Conservation (phyloP, 2,329 filamentous ascomycete genomes). For the Moelleriella libera region DNA sequence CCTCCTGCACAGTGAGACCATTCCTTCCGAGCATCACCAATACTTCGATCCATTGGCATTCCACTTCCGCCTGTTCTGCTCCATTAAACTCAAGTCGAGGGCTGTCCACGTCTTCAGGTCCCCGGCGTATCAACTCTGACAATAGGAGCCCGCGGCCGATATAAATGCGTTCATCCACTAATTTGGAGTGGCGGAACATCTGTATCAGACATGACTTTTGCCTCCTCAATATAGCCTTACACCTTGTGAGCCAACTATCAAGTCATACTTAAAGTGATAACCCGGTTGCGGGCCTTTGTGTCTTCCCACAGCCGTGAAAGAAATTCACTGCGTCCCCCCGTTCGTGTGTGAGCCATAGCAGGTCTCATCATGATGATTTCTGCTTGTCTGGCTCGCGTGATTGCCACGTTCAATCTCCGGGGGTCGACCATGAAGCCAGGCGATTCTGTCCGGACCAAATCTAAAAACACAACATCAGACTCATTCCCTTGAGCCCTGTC, state of each 20-base stretch:
- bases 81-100: too few species aligned
- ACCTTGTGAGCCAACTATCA: background rate
- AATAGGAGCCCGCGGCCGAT: too few species aligned
- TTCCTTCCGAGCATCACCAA: too few species aligned
- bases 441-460: slow-evolving; percentile 25
- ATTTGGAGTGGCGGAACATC: too few species aligned
- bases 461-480: slow-evolving; percentile 31
- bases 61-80: too few species aligned
- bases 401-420: slow-evolving; percentile 29
- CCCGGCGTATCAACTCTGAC: too few species aligned
- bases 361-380: slow-evolving; percentile 31
- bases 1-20: too few species aligned
- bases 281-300: slow-evolving; percentile 6
- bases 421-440: slow-evolving; percentile 28
- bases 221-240: too few species aligned
- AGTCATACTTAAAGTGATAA: background rate
- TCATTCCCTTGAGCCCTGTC: slow-evolving; percentile 32
- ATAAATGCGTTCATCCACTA: too few species aligned
- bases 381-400: slow-evolving; percentile 28
- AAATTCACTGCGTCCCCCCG: slow-evolving; percentile 7
- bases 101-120: too few species aligned
- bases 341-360: slow-evolving; percentile 13
- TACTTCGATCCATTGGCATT: too few species aligned
- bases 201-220: too few species aligned
- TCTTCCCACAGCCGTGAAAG: slow-evolving; percentile 18